These are phyloP conservation scores for Candida dajiaensis DNA, from an alignment of 805 yeast genomes.

Conservation along the genomic window DNA sequence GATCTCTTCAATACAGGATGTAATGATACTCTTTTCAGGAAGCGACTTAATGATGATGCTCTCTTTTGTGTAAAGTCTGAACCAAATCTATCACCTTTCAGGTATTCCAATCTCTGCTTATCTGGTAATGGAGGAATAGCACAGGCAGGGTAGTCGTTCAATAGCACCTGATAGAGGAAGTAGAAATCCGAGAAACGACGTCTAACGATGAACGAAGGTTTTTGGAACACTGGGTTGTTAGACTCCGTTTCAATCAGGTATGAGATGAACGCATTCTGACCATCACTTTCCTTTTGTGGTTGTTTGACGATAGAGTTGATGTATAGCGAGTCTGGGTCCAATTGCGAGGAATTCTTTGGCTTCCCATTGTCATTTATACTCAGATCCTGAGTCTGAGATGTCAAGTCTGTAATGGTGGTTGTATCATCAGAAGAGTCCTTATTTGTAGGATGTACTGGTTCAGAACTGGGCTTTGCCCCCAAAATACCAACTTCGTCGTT, in stretches of 20 bases:
- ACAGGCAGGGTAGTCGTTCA: slow-evolving; percentile 76
- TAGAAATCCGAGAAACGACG: slow-evolving; percentile 87
- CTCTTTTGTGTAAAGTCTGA: slow-evolving; percentile 79
- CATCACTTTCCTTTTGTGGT: slow-evolving; percentile 68
- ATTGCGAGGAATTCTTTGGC: neutral
- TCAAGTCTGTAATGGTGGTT: neutral
- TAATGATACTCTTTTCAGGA: slow-evolving; percentile 61
- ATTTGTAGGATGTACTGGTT: neutral
- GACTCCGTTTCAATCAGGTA: slow-evolving; percentile 62
- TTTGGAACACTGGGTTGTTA: slow-evolving; percentile 51
- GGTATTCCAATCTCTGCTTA: slow-evolving; percentile 82
- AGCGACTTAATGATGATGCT: slow-evolving; percentile 73
- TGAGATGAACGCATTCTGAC: slow-evolving; percentile 71
- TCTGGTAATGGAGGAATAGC: slow-evolving; percentile 94
- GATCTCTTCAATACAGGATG: slow-evolving; percentile 73
- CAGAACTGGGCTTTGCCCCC: neutral
- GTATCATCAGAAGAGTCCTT: neutral
- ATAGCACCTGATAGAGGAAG: slow-evolving; percentile 65
- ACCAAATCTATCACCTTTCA: slow-evolving; percentile 90
- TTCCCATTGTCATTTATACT: neutral
- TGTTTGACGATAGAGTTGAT: slow-evolving; percentile 41
- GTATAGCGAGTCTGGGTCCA: slow-evolving; percentile 13
- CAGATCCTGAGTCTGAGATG: neutral
- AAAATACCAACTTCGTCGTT: slow-evolving; percentile 4
- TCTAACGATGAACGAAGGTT: slow-evolving; percentile 44